phyloP scores from a whole-genome alignment of 1,284 basidiomycete genomes.

The Microbotryum lychnidis-dioicae region DNA sequence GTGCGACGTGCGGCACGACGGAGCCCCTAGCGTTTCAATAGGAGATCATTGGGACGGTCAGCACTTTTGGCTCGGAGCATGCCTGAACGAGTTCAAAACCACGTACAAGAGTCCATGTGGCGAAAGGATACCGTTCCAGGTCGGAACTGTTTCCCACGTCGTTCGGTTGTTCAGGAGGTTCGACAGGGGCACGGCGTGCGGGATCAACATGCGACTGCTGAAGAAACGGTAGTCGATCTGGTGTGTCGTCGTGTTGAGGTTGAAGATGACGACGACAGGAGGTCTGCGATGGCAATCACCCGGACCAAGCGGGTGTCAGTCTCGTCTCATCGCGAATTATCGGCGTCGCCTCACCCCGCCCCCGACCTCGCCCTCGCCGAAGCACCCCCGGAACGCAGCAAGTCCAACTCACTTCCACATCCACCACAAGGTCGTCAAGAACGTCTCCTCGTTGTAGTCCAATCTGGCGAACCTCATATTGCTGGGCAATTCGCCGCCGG shows the following conservation, averaged over 20 bases:
- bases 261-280: conserved; percentile 30
- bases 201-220: conserved; percentile 17
- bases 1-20: too few relatives aligned
- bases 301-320: neutral
- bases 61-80: too few relatives aligned
- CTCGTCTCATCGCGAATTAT: neutral
- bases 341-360: too few relatives aligned
- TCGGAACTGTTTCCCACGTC: conserved; percentile 11
- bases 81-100: too few relatives aligned
- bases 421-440: conserved; percentile 25
- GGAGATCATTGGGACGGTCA: too few relatives aligned
- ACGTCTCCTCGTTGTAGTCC: conserved; percentile 25
- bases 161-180: conserved; percentile 5
- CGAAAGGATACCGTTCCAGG: conserved; percentile 12
- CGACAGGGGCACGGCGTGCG: conserved; percentile 4
- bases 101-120: conserved; percentile 24
- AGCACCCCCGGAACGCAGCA: too few relatives aligned
- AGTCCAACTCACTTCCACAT: conserved; percentile 20
- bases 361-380: too few relatives aligned
- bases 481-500: conserved; percentile 15
- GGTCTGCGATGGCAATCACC: conserved; percentile 6
- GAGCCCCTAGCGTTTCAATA: too few relatives aligned
- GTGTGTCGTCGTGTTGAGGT: conserved; percentile 11
- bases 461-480: conserved; percentile 25
- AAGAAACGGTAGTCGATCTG: conserved; percentile 26